Evolutionary conservation across 2,329 filamentous ascomycete genomes (phyloP).

Genomic region (Neonectria hederae): DNA sequence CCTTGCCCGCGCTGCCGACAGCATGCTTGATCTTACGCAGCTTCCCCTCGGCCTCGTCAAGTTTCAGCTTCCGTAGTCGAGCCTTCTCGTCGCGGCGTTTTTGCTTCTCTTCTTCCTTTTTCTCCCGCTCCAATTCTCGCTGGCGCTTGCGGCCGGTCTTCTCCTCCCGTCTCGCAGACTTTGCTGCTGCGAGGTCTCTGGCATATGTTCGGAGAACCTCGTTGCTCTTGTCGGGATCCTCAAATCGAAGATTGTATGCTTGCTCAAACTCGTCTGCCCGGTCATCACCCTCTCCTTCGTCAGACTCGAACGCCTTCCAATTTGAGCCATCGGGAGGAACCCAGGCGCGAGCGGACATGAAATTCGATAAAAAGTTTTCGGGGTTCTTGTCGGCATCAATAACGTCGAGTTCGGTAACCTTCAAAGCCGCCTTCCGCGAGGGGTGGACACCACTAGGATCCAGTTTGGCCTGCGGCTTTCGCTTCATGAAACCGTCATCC

Average conservation of each 20-base stretch:
- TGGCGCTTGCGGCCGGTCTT: constrained; percentile 78
- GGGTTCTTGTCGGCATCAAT: constrained; percentile 86
- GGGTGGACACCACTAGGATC: constrained; percentile 63
- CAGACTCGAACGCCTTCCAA: constrained; percentile 88
- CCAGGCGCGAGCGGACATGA: constrained; percentile 93
- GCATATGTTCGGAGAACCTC: constrained; percentile 89
- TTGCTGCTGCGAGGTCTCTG: constrained; percentile 82
- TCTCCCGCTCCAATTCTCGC: constrained; percentile 79
- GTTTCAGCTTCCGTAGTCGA: constrained; percentile 84
- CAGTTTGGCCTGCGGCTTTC: constrained; percentile 65
- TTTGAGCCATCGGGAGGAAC: constrained; percentile 71
- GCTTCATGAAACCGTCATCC: constrained; percentile 76
- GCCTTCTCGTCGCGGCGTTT: constrained; percentile 83
- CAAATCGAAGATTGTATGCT: constrained; percentile 95
- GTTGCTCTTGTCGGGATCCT: constrained; percentile 88
- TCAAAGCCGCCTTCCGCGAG: constrained; percentile 58
- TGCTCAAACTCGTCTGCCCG: constrained; percentile 88
- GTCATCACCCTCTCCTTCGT: constrained; percentile 83
- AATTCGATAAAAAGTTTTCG: constrained; percentile 93
- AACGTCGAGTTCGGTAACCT: constrained; percentile 70
- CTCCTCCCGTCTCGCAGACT: constrained; percentile 88
- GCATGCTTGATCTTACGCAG: constrained; percentile 89
- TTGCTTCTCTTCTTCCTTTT: constrained; percentile 80
- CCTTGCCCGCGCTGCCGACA: constrained; percentile 78
- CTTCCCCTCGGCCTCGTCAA: constrained; percentile 90